Base-by-base conservation (phyloP, 306 rosid genomes). In the Crataegus laevigata region DNA sequence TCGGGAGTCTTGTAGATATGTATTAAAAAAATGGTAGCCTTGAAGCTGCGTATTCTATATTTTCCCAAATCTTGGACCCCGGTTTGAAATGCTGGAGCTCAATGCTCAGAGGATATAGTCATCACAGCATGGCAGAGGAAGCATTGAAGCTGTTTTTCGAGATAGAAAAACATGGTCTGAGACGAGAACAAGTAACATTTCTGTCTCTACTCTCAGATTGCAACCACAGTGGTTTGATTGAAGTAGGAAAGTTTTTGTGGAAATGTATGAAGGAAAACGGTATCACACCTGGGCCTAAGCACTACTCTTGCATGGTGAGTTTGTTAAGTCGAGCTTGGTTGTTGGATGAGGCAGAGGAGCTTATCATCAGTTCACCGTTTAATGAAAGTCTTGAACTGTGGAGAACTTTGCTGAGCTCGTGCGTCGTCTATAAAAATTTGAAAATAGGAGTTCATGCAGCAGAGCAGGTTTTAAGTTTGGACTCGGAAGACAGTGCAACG, bases 1-100 rank as follows among this genome's bases (percentile, higher is more conserved):
- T 84, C 54, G 94, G 96, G 58, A 94, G 97, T 86, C 84, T 91
- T 54, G 78, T 91, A 30, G 93, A 94, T 79, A 85, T 91, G 96
- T 90, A 94, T 78, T 86, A 89, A 45, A 94, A 94, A 89, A 94
- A 86, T 36, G 98, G 97, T 52, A 26, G 65, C 82, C 88, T 94
- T 71, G 75, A 76, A 72, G 81, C 87, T 50, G 91, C 96, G 70
- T 22, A 67, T 66, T 52, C 68, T 52, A 70, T 85, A 73, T 91
- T 94, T 85, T 90, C 85, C 55, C 82, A 66, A 64, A 90, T 86
- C 61, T 26, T 73, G 38, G 54, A 65, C 64, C 91, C 93, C 34
- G 97, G 91, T 83, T 84, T 94, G 82, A 90, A 81, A 85, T 91
- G 96, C 73, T 90, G 92, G 89, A 94, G 91, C 88, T 73, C 96